phyloP scores from a whole-genome alignment of 768 basidiomycete genomes.

The Calocera viscosa region DNA sequence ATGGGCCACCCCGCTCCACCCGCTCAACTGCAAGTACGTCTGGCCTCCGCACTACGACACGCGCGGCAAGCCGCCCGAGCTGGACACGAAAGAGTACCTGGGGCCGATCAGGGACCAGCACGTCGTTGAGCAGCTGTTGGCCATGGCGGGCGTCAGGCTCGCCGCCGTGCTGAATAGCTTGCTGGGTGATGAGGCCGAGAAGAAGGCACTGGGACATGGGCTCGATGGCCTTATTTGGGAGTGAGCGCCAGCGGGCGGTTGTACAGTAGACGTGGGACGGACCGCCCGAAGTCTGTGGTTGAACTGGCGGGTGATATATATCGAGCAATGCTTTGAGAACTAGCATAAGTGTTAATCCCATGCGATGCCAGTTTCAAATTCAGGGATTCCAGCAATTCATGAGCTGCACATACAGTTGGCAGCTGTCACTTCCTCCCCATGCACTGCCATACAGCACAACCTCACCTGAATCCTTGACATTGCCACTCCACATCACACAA shows the following conservation, averaged over 20 bases:
- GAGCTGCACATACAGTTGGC: too few relatives aligned
- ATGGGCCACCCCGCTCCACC: slow-evolving; percentile 63
- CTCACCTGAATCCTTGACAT: too few relatives aligned
- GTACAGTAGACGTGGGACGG: not conserved
- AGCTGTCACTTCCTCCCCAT: too few relatives aligned
- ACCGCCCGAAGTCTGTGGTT: too few relatives aligned
- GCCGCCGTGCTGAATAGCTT: slow-evolving; percentile 72
- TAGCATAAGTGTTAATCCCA: too few relatives aligned
- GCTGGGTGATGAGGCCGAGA: slow-evolving; percentile 29
- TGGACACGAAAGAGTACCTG: slow-evolving; percentile 71
- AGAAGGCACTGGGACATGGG: not conserved
- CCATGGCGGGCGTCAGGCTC: slow-evolving; percentile 70
- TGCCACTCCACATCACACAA: too few relatives aligned
- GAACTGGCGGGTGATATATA: too few relatives aligned
- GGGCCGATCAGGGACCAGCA: slow-evolving; percentile 52
- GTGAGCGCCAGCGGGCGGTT: not conserved
- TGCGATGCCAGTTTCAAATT: too few relatives aligned
- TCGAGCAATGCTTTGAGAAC: too few relatives aligned
- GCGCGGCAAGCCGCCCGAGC: slow-evolving; percentile 41
- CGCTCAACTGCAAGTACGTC: slow-evolving; percentile 68
- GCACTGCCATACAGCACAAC: too few relatives aligned
- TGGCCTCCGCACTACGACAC: slow-evolving; percentile 63
- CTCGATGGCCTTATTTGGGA: not conserved
- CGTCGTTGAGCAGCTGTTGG: slow-evolving; percentile 70
- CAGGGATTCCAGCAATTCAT: too few relatives aligned